These are phyloP conservation scores for Acmispon strigosus DNA, from an alignment of 306 rosid genomes.

Conservation along the genomic window DNA sequence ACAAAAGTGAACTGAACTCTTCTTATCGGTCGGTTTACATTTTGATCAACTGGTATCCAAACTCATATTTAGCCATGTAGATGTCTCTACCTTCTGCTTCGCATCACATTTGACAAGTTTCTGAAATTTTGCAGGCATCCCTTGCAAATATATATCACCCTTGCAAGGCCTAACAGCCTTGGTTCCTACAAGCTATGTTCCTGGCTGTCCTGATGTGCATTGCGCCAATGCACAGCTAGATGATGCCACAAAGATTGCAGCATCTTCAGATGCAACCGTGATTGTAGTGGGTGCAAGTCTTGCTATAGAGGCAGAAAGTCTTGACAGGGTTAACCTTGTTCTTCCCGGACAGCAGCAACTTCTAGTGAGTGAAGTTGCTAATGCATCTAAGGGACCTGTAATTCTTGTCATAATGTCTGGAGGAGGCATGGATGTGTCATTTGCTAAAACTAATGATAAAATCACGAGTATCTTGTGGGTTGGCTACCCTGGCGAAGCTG, in stretches of 20 bases:
- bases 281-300: slow-evolving; percentile 70
- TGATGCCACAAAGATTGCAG: slow-evolving; percentile 64
- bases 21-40: no score
- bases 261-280: slow-evolving; percentile 87
- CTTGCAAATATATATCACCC: slow-evolving; percentile 77
- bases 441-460: slow-evolving; percentile 65
- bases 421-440: slow-evolving; percentile 90
- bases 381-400: slow-evolving; percentile 81
- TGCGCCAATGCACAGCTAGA: slow-evolving; percentile 56
- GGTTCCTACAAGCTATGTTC: slow-evolving; percentile 55
- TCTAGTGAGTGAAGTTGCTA: slow-evolving; percentile 67
- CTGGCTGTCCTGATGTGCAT: slow-evolving; percentile 74
- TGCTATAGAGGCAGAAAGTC: slow-evolving; percentile 83
- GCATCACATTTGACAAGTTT: background rate
- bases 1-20: no score
- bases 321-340: slow-evolving; percentile 58
- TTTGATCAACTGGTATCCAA: no score
- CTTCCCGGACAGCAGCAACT: slow-evolving; percentile 91
- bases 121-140: slow-evolving; percentile 57
- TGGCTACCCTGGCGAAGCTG: slow-evolving; percentile 98
- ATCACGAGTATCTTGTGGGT: slow-evolving; percentile 94
- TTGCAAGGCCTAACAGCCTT: slow-evolving; percentile 73
- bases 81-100: background rate
- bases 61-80: background rate
- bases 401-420: slow-evolving; percentile 93